Conservation (phyloP, 2,329 filamentous ascomycete species). For the Penicillium sp. region DNA sequence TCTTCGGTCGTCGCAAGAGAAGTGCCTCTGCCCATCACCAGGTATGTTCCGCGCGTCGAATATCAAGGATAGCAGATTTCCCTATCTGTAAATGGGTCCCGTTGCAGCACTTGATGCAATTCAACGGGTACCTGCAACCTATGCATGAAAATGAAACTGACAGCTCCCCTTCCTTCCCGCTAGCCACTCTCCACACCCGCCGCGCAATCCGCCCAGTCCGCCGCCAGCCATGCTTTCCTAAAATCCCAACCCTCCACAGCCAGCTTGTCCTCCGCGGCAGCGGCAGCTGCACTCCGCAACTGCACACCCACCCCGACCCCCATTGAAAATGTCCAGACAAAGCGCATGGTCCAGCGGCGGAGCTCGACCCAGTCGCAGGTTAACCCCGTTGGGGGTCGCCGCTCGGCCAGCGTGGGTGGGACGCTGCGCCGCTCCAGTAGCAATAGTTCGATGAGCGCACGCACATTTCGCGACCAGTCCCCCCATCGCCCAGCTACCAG, state of each 20-base stretch:
- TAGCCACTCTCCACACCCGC: constrained; percentile 65
- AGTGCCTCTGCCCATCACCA: constrained; percentile 43
- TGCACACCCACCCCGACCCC: constrained; percentile 75
- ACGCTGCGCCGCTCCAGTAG: constrained; percentile 65
- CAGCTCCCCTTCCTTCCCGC: constrained; percentile 14
- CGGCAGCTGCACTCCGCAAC: constrained; percentile 78
- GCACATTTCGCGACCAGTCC: constrained; percentile 80
- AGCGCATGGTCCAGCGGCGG: constrained; percentile 73
- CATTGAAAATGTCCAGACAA: constrained; percentile 81
- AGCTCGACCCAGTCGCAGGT: constrained; percentile 69
- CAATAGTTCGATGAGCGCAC: constrained; percentile 79
- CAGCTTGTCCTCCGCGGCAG: constrained; percentile 78
- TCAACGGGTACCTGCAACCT: constrained; percentile 10
- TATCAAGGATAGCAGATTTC: neutral
- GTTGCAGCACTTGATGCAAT: neutral
- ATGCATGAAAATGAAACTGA: constrained; percentile 12
- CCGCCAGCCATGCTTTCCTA: constrained; percentile 78
- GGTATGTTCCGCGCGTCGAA: constrained; percentile 21
- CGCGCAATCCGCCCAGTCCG: constrained; percentile 72
- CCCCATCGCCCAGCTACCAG: constrained; percentile 50
- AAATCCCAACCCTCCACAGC: constrained; percentile 63
- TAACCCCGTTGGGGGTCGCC: constrained; percentile 48
- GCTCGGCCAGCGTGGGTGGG: constrained; percentile 40
- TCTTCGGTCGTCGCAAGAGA: constrained; percentile 44
- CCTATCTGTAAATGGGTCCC: neutral